A percentile compares a stretch with the other conserved stretches of the same genome.
Evolutionary conservation across 768 basidiomycete genomes (phyloP).

Genomic region (Rhodosporidiobolus sp.): DNA sequence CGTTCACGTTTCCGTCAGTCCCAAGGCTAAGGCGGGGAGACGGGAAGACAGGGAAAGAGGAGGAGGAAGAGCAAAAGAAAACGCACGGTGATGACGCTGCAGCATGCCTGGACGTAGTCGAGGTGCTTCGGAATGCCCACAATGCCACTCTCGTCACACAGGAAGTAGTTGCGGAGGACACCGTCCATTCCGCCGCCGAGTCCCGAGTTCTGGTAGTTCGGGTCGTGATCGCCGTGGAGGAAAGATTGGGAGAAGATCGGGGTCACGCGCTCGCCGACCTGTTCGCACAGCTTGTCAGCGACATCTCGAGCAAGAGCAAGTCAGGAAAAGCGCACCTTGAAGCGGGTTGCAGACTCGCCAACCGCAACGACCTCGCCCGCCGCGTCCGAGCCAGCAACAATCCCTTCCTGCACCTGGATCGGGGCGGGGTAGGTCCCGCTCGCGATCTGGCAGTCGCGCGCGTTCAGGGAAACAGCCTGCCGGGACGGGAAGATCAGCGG

Average conservation of each 20-base stretch:
- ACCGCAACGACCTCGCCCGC: slow-evolving; percentile 32
- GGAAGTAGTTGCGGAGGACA: slow-evolving; percentile 23
- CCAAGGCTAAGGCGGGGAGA: slow-evolving; percentile 48
- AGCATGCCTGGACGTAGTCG: slow-evolving; percentile 63
- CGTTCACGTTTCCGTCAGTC: neutral
- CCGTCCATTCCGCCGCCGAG: slow-evolving; percentile 37
- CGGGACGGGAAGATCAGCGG: neutral
- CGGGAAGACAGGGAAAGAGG: slow-evolving; percentile 52
- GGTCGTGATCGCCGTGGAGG: slow-evolving; percentile 30
- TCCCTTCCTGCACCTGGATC: slow-evolving; percentile 17
- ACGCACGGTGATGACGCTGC: slow-evolving; percentile 43
- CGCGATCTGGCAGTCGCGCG: slow-evolving; percentile 47
- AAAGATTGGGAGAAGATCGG: slow-evolving; percentile 28
- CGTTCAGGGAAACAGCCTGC: slow-evolving; percentile 45
- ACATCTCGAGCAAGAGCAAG: neutral
- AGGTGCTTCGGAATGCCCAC: slow-evolving; percentile 60
- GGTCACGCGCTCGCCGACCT: slow-evolving; percentile 29
- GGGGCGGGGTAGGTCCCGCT: slow-evolving; percentile 33
- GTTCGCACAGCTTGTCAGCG: neutral
- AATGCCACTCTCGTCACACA: slow-evolving; percentile 47
- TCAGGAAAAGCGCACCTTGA: neutral
- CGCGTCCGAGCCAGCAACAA: slow-evolving; percentile 27
- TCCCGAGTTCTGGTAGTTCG: slow-evolving; percentile 30
- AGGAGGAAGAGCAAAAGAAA: too few species aligned
- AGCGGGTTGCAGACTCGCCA: slow-evolving; percentile 7